Percentiles rank a stretch among this genome's conserved stretches.
Evolutionary conservation across 1,139 yeast species (phyloP).

Genomic region (Hyphopichia wangnamkhiaoensis): DNA sequence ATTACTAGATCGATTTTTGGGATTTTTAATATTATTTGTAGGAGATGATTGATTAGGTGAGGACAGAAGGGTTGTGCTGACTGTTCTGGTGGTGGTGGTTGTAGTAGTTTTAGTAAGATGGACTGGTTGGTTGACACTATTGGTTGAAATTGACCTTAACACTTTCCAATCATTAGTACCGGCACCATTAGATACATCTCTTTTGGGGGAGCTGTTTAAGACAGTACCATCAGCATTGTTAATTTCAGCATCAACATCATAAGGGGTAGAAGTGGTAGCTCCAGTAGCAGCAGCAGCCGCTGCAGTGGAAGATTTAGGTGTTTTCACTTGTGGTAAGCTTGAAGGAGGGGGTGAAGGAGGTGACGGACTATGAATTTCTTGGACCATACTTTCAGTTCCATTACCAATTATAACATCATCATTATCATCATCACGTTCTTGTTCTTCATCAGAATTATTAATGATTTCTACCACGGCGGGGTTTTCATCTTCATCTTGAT

Average conservation of each 20-base stretch:
- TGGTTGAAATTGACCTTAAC: conserved; percentile 44
- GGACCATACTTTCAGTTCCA: conserved; percentile 21
- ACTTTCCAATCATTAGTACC: conserved; percentile 39
- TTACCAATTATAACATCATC: conserved; percentile 6
- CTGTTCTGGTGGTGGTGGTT: conserved; percentile 50
- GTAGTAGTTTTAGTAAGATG: conserved; percentile 51
- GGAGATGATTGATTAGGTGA: conserved; percentile 40
- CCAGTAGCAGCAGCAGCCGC: not conserved
- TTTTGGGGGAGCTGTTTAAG: conserved; percentile 22
- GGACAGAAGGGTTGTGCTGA: conserved; percentile 47
- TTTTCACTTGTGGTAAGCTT: not conserved
- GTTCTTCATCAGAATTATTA: conserved; percentile 45
- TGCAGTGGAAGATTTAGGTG: not conserved
- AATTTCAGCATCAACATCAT: conserved; percentile 13
- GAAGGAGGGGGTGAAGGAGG: conserved; percentile 4
- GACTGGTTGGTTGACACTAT: conserved; percentile 34
- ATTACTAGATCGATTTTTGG: conserved; percentile 36
- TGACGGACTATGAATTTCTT: conserved; percentile 24
- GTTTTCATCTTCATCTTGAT: conserved; percentile 30
- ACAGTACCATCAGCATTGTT: conserved; percentile 6
- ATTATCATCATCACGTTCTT: conserved; percentile 13
- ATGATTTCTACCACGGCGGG: conserved; percentile 29
- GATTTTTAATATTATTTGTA: conserved; percentile 21
- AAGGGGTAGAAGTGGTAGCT: conserved; percentile 2
- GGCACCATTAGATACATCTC: conserved; percentile 17